Conservation (phyloP, 2,329 filamentous ascomycete species). For the Westerdykella sp. region DNA sequence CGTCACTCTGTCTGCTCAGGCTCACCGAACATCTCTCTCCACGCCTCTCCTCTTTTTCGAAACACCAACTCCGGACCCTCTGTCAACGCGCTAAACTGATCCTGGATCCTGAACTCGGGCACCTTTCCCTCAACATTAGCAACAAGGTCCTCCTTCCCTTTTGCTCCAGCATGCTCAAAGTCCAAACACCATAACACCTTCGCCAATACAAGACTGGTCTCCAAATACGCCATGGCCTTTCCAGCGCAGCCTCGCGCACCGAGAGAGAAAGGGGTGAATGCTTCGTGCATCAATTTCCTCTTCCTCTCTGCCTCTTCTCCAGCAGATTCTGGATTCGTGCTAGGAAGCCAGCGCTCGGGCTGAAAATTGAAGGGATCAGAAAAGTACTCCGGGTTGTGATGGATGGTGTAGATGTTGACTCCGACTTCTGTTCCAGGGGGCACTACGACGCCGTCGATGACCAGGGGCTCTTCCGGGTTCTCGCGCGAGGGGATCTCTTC, state of each 20-base stretch:
- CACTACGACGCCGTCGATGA: conserved; percentile 8
- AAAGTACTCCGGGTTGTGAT: conserved; percentile 4
- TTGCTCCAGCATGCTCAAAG: conserved; percentile 1
- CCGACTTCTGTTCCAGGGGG: conserved; percentile 5
- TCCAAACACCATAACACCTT: conserved; percentile 9
- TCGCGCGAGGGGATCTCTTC: not conserved
- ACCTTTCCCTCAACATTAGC: not conserved
- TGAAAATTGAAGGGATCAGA: conserved; percentile 4
- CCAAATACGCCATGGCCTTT: conserved; percentile 7
- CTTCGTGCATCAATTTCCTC: not conserved
- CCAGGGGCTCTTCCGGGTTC: conserved; percentile 1
- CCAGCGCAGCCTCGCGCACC: conserved; percentile 4
- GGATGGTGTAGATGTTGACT: conserved; percentile 7
- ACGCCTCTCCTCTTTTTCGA: no score
- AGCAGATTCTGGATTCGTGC: not conserved
- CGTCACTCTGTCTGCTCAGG: no score
- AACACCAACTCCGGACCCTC: conserved; percentile 2
- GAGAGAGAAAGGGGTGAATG: conserved; percentile 5
- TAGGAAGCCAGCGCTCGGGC: conserved; percentile 6
- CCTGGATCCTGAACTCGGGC: conserved; percentile 1
- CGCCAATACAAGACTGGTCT: conserved; percentile 6
- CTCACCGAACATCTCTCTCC: no score
- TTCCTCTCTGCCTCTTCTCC: not conserved
- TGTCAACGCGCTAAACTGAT: not conserved
- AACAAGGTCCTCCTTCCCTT: not conserved